These are phyloP conservation scores for Backusella mclennaniae DNA, from an alignment of 192 early-diverging fungal species.

Conservation along the genomic window DNA sequence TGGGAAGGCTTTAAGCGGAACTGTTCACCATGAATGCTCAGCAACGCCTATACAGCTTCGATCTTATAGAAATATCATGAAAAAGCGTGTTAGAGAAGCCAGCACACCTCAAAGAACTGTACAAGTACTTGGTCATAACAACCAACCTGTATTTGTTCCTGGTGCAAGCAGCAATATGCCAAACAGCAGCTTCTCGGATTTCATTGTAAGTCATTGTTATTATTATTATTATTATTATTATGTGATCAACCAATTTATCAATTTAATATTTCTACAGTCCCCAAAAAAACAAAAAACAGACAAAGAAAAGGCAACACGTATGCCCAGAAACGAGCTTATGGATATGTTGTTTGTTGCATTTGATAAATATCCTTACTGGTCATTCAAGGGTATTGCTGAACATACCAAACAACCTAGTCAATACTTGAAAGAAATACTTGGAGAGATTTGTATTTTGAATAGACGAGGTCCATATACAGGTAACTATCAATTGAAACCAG, in stretches of 20 bases:
- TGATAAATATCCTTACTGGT: constrained; percentile 79
- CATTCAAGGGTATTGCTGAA: constrained; percentile 82
- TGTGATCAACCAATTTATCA: background rate
- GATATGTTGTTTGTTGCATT: constrained; percentile 82
- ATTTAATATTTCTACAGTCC: background rate
- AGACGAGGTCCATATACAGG: constrained; percentile 82
- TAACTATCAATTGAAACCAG: constrained; percentile 83
- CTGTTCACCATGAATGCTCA: constrained; percentile 71
- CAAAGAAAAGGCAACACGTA: constrained; percentile 77
- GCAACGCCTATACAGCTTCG: constrained; percentile 59
- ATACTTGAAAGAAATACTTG: constrained; percentile 83
- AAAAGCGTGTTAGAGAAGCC: constrained; percentile 59
- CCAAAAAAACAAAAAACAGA: constrained; percentile 31
- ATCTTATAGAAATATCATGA: constrained; percentile 67
- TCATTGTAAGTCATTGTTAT: constrained; percentile 18
- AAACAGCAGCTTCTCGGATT: constrained; percentile 26
- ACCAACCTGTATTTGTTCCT: constrained; percentile 46
- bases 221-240: background rate
- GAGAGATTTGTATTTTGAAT: constrained; percentile 77
- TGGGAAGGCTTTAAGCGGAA: constrained; percentile 43
- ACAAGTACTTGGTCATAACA: constrained; percentile 44
- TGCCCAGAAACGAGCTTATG: constrained; percentile 83
- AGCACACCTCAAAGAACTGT: constrained; percentile 51
- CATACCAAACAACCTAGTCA: constrained; percentile 76
- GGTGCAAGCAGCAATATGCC: constrained; percentile 37